Evolutionary conservation across 108 stramenopile species (phyloP), one percentile per base, ranked within the genome.

Genomic region (Pseudonitzschia multistriata): DNA sequence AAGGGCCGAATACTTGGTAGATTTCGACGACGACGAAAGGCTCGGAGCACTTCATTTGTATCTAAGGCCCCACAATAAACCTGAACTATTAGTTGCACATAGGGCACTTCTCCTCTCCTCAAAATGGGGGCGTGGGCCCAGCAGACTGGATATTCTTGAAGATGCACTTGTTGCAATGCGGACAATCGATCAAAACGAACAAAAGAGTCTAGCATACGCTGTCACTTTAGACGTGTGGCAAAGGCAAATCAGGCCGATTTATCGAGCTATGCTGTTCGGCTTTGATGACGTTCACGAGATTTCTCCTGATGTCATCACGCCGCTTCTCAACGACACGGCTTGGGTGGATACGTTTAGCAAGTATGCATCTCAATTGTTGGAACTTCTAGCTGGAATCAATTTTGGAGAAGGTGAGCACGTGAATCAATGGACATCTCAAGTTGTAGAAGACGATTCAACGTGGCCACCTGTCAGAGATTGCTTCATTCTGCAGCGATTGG

Each of bases 191-290:
- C 25, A 61, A 15, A 77, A 78, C 13, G 65, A 85, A 36, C 15
- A 49, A 55, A 66, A 80, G 37, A 62, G 67, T 36, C 37, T 86
- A 22, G 70, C 78, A 4, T 73, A 50, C 25, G 79, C 77, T 29
- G 74, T 84, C 10, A 39, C 78, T 22, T 60, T 90, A 27, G 88
- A 89, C 66, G 62, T 93, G n/a, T 93, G 89, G 82, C 84, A 89
- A 68, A 72, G 66, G 49, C 67, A 62, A 3, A 75, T 90, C 49
- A 73, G 88, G 35, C 86, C 89, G 21, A 72, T 90, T 17, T 88
- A 74, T 34, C 82, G 88, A 55, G 88, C 83, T 0, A 67, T 87
- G 13, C 69, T 93, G 50, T 88, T 93, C 73, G 92, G 92, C 10
- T 87, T 87, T 57, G 73, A 76, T 37, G 88, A 89, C 59, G 84